Base-by-base conservation (phyloP, 108 stramenopile species). In the Nitzschia inconspicua region DNA sequence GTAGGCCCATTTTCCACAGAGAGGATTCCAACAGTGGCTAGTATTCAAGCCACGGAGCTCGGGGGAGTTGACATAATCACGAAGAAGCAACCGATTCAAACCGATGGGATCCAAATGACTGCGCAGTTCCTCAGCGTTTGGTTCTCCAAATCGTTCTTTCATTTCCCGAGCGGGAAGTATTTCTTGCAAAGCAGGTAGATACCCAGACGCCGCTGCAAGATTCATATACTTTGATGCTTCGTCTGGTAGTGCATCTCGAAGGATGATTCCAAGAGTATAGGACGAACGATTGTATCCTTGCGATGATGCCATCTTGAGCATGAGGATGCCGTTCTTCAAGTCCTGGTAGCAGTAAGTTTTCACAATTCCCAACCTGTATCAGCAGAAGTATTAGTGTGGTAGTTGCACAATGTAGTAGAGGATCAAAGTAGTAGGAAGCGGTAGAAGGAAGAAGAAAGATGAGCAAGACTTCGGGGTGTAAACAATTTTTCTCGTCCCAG, bases 11-110 rank as follows among this genome's bases (percentile, higher is more conserved):
- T 78, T 64, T 29, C 92, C 92, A 56, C 92, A 94, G 30, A 80
- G 56, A 11, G 87, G 82, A 68, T 94, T 91, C 93, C 93, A 94
- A 65, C 93, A 94, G 60, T 94, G 93, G 44, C 80, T 82, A 6
- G 93, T 91, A 47, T 74, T 82, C 41, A 78, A 41, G 47, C 68
- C 72, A 44, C 80, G 70, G 34, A 80, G 55, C 31, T 75, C 70
- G 3, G 75, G 41, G 7, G 80, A 83, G 44, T 73, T 62, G 4
- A 88, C 57, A 57, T 92, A 88, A 54, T 85, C 78, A 28, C 85
- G 65, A 16, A 76, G 56, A 27, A 92, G 46, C 23, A 92, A 57
- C 13, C 81, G 63, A 58, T 76, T 87, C 41, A 92, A 57, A 54
- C 86, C 79, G 14, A 80, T 63, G 3, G 86, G 83, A 60, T 92